Base-by-base conservation (phyloP, 306 rosid species). In the Corylus heterophylla region DNA sequence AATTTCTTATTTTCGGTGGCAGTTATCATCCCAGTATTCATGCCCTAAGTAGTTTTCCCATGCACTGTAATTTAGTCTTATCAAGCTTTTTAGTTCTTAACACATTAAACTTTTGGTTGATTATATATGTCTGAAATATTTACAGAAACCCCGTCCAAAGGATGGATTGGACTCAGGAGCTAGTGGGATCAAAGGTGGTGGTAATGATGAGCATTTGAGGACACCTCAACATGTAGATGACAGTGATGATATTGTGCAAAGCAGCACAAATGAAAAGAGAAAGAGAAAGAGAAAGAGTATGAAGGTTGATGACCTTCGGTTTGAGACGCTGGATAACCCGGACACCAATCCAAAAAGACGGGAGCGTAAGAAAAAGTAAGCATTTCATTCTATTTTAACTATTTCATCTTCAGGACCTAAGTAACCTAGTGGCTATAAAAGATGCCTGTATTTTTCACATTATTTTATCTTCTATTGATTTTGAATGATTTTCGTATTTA, bases 301-400 rank as follows among this genome's bases (percentile, higher is more conserved):
- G 70, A 86, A 85, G 79, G 93, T 89, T 69, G 81, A 81, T 50
- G 98, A 94, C 82, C 97, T 88, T 69, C 91, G 98, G 78, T 94
- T 94, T 88, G 91, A 77, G 67, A 72, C 66, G 31, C 83, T 68
- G 78, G 89, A 89, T 80, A 79, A 86, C 74, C 79, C 90, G 0
- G 86, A 20, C 20, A 50, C 84, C 18, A 82, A 90, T 80, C 67
- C 82, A 66, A 94, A 89, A 79, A 87, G 76, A 75, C 59, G 54
- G 63, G 93, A 92, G 71, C 97, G 92, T 7, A 88, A 81, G 90
- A 94, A 91, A 85, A 91, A 87, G 98, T 91, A 86, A 74, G 95
- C 66, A 8, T 69, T 82, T 51, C 47, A 18, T 25, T 17, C 27
- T 72, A 37, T 12, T 31, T 50, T 27, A 7, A 42, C 18, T 22